phyloP scores from a whole-genome alignment of 2,329 filamentous ascomycete species.

The Metarhizium humberi region DNA sequence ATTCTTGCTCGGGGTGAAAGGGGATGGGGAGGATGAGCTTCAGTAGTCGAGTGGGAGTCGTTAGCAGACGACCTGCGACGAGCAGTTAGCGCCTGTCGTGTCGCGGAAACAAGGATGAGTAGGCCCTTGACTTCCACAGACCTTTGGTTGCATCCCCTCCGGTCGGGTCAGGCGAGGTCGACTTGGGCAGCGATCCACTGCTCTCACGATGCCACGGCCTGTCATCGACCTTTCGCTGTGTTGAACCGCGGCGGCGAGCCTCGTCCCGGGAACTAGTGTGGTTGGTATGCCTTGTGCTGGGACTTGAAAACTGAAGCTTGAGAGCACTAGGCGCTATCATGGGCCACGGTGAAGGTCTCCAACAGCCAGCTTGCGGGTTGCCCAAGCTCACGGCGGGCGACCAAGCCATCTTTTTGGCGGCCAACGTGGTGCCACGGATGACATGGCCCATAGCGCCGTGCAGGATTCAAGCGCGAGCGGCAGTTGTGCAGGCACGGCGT shows the following conservation, averaged over 20 bases:
- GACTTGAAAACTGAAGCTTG: not conserved
- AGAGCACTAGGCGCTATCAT: not conserved
- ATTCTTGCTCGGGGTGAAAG: slow-evolving; percentile 28
- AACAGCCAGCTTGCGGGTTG: not conserved
- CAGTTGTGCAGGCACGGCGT: too few species aligned
- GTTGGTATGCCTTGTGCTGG: not conserved
- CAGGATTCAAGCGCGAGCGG: too few species aligned
- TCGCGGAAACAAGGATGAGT: not conserved
- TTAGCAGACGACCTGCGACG: slow-evolving; percentile 58
- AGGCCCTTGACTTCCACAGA: slow-evolving; percentile 3
- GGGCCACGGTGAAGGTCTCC: not conserved
- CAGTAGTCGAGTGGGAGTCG: slow-evolving; percentile 69
- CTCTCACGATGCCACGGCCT: slow-evolving; percentile 60
- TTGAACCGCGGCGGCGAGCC: slow-evolving; percentile 10
- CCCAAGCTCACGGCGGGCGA: not conserved
- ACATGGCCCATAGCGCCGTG: slow-evolving; percentile 1
- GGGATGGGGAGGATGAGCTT: slow-evolving; percentile 71
- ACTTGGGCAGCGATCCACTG: slow-evolving; percentile 30
- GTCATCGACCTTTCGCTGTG: slow-evolving; percentile 46
- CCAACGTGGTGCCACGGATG: not conserved
- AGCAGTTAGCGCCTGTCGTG: not conserved
- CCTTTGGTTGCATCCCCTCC: slow-evolving; percentile 21
- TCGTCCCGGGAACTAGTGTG: not conserved
- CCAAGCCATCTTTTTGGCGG: not conserved
- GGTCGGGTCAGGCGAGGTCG: slow-evolving; percentile 16